Evolutionary conservation across 2,329 filamentous ascomycete genomes (phyloP), one percentile per base, ranked within the genome.

Genomic region (Cercospora sojina): DNA sequence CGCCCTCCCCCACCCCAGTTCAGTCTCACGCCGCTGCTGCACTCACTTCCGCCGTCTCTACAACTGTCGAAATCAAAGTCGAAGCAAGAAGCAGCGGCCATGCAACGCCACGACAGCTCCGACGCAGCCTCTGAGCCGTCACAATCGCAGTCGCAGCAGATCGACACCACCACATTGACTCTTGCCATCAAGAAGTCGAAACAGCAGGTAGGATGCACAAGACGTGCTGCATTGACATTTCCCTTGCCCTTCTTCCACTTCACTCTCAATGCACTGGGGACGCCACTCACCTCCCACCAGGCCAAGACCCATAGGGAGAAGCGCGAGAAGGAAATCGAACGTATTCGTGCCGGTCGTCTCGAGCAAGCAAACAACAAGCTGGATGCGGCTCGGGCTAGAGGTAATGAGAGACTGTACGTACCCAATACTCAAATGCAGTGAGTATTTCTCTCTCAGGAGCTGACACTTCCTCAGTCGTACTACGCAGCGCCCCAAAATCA

Each of bases 401-500:
- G 68, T 18, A 57, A 65, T n/a, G 58, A 64, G 31, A 65, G 53
- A 12, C 25, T 68, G 69, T 71, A 49, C 32, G n/a, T n/a, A n/a
- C n/a, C n/a, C n/a, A n/a, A n/a, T n/a, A n/a, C n/a, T n/a, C n/a
- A n/a, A n/a, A n/a, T n/a, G n/a, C n/a, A n/a, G n/a, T n/a, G n/a
- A n/a, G n/a, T n/a, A n/a, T n/a, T n/a, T n/a, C n/a, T n/a, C n/a
- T n/a, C n/a, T 18, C 20, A 27, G 18, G 8, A 59, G 25, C 43
- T 62, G 25, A 61, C 59, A 23, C 6, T 9, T 29, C 2, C 3
- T 5, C 47, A 64, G 62, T 10, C 62, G 62, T 49, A 38, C 55
- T 3, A 27, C 64, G 3, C 69, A 62, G 5, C 69, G 64, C 9
- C 72, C 73, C 20, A 70, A 73, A 31, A 31, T 74, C 41, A 64